These are phyloP conservation scores for Zalerion maritima DNA, from an alignment of 495 filamentous ascomycete genomes.

Conservation along the genomic window DNA sequence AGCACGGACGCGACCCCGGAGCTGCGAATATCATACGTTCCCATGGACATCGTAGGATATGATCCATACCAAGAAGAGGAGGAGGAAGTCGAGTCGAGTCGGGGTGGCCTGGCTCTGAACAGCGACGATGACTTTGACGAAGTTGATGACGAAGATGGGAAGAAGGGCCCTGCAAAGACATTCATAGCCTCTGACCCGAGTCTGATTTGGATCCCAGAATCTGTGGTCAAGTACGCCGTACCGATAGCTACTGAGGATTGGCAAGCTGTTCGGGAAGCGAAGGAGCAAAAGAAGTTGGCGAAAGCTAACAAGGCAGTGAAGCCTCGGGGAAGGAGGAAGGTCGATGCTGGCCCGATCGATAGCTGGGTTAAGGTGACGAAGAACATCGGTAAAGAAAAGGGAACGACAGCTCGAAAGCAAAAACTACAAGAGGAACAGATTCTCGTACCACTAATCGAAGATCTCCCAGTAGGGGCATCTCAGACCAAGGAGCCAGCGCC, in stretches of 20 bases:
- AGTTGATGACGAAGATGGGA: constrained; percentile 28
- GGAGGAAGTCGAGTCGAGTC: constrained; percentile 34
- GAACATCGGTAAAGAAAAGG: no score
- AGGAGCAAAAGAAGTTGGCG: constrained; percentile 10
- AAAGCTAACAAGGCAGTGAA: constrained; percentile 14
- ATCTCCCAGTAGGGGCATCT: no score
- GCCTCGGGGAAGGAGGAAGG: constrained; percentile 11
- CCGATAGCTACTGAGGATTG: constrained; percentile 64
- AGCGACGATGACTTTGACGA: constrained; percentile 41
- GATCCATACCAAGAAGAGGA: constrained; percentile 56
- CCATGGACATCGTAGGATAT: constrained; percentile 59
- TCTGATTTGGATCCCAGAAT: constrained; percentile 60
- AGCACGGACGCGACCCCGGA: constrained; percentile 64
- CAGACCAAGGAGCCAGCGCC: no score
- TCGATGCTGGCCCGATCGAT: constrained; percentile 11
- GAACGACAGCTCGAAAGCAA: no score
- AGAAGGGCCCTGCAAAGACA: constrained; percentile 31
- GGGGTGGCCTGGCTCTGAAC: constrained; percentile 35
- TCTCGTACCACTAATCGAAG: no score
- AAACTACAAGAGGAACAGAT: no score
- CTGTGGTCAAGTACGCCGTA: constrained; percentile 51
- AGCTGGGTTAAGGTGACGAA: constrained; percentile 3
- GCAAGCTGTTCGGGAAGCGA: constrained; percentile 46
- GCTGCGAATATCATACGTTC: constrained; percentile 61
- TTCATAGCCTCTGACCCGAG: constrained; percentile 58